Conservation (phyloP, 306 rosid genomes). For the Pueraria montana region DNA sequence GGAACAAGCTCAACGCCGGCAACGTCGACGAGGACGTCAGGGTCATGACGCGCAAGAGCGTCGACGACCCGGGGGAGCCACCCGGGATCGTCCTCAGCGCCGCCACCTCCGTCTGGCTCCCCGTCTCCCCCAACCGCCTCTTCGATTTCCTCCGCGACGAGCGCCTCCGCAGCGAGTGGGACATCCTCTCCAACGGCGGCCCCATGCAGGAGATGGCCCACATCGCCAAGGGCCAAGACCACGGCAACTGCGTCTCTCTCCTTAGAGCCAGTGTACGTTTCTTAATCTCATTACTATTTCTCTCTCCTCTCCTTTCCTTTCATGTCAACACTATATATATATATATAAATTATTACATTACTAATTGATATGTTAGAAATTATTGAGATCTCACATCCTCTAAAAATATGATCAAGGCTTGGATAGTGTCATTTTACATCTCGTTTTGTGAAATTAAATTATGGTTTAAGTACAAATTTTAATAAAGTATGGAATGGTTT, state of each 20-base stretch:
- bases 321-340: too few relatives aligned
- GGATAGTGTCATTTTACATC: too few relatives aligned
- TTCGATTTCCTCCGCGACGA: conserved; percentile 91
- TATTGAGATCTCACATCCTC: too few relatives aligned
- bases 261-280: conserved; percentile 73
- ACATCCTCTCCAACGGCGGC: conserved; percentile 93
- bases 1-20: conserved; percentile 86
- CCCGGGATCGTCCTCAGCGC: conserved; percentile 97
- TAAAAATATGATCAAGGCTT: too few relatives aligned
- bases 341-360: too few relatives aligned
- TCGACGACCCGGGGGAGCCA: conserved; percentile 95
- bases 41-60: conserved; percentile 93
- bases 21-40: conserved; percentile 88
- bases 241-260: conserved; percentile 91
- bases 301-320: not conserved
- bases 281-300: too few relatives aligned
- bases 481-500: too few relatives aligned
- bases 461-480: too few relatives aligned
- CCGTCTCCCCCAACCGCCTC: conserved; percentile 68
- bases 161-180: conserved; percentile 92
- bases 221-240: conserved; percentile 93
- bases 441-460: too few relatives aligned
- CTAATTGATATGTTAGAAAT: too few relatives aligned
- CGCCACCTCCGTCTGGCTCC: conserved; percentile 94
- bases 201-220: conserved; percentile 99